Evolutionary conservation across 306 rosid genomes (phyloP).

Genomic region (Lathyrus oleraceus): DNA sequence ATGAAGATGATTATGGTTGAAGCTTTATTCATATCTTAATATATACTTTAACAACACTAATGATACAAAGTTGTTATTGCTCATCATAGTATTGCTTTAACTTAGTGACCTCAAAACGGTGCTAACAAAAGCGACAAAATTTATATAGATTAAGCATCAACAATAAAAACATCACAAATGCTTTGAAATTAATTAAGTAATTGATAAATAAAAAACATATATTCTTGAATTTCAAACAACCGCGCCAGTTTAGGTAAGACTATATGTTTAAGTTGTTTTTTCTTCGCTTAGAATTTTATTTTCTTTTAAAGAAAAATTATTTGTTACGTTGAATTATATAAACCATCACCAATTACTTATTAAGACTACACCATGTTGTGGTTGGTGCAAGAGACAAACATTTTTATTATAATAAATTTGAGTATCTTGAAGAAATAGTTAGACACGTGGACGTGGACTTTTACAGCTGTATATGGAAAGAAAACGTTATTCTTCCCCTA

Average conservation of each 20-base stretch:
- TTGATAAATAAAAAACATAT: slow-evolving; percentile 13
- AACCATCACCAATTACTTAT: background rate
- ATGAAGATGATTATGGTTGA: slow-evolving; percentile 71
- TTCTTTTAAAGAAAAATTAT: slow-evolving; percentile 6
- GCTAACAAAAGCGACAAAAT: slow-evolving; percentile 46
- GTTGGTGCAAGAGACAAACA: background rate
- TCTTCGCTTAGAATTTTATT: slow-evolving; percentile 2
- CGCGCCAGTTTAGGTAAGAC: slow-evolving; percentile 41
- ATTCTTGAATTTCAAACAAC: slow-evolving; percentile 47
- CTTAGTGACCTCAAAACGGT: slow-evolving; percentile 68
- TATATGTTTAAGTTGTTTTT: slow-evolving; percentile 20
- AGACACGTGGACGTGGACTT: too few relatives aligned
- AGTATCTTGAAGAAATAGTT: too few relatives aligned
- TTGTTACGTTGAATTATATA: background rate
- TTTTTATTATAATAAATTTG: too few relatives aligned
- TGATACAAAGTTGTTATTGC: slow-evolving; percentile 61
- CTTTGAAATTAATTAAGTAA: slow-evolving; percentile 23
- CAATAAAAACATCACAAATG: slow-evolving; percentile 32
- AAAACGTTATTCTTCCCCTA: too few relatives aligned
- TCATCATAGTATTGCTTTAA: slow-evolving; percentile 48
- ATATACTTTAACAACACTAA: slow-evolving; percentile 56
- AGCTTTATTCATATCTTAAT: slow-evolving; percentile 68
- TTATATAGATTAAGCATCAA: slow-evolving; percentile 41
- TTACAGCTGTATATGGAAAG: too few relatives aligned
- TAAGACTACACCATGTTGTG: background rate